Evolutionary conservation across 805 yeast genomes (phyloP), one percentile per base, ranked within the genome.

Genomic region (Pichia eremophila): DNA sequence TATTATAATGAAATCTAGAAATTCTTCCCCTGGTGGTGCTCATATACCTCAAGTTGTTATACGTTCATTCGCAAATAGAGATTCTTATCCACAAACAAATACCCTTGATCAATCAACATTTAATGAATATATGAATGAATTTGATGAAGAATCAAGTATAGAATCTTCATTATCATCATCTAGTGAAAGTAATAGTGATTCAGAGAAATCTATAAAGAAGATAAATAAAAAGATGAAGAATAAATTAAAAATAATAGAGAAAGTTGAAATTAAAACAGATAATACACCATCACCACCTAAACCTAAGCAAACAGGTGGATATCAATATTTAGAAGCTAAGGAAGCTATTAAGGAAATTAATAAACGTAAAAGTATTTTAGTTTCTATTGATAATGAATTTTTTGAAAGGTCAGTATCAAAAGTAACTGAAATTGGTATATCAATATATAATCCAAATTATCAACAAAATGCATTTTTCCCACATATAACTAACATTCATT

Each of bases 341-440:
- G 61, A 58, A 8, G 47, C 65, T 25, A 53, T 64, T n/a, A 39
- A 46, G 2, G 51, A 58, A 46, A 44, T 61, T 6, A 54, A 59
- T 36, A 46, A 50, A 14, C 51, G 58, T 19, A 41, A 51, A 4
- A 51, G 49, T 45, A 54, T 41, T 7, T 41, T 63, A n/a, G 40
- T 63, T 7, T 57, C 64, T 8, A 46, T 63, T 11, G 68, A 63
- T 47, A 43, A 62, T 27, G 68, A 63, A 48, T 48, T 48, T 46
- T 56, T 41, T 32, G 63, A 59, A 48, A 40, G 49, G 4, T 31
- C 44, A 12, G 43, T 39, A 2, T 41, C 50, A 15, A 49, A 52
- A 44, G 50, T 63, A n/a, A 53, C 57, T 7, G 68, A 63, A 43
- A 50, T 63, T 22, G 68, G 68, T 4, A 37, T 63, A 17, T 56